Base-by-base conservation (phyloP, 805 yeast species). In the Saccharomycopsis schoenii region DNA sequence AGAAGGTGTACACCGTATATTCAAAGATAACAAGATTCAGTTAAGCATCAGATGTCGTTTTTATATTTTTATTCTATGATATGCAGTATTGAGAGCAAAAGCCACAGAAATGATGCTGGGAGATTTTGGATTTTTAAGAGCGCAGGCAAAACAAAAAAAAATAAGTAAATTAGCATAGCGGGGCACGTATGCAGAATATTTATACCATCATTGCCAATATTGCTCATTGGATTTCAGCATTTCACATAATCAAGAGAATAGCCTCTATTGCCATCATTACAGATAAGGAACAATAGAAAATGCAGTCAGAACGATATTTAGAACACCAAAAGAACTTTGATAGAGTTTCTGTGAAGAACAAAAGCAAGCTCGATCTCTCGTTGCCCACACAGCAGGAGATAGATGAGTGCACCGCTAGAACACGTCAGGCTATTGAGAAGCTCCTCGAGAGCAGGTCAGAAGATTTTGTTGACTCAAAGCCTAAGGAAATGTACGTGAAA, bases 331-430 rank as follows among this genome's bases (percentile, higher is more conserved):
- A 56, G 24, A 61, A 59, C 50, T 56, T 61, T 39, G 15, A n/a
- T n/a, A 56, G 51, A 37, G 41, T 51, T 10, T 29, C 56, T 25
- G 55, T 9, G 9, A 58, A 61, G 36, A 34, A 61, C 36, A 61
- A 58, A 19, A 25, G 21, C 25, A 55, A 29, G 19, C 25, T 62
- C n/a, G 61, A 62, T 55, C 50, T 62, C 5, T 12, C 54, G 8
- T 39, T 62, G 25, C 64, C 64, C 12, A 55, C 61, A 4, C 41
- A 52, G 29, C 36, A 21, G 4, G 64, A 62, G 40, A 57, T 62
- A 15, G 59, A 57, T 1, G 62, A 52, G 36, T 47, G 56, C 17
- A 37, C 40, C 47, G 19, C 17, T n/a, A 21, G 59, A 34, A 62
- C 64, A 21, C 47, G 52, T 34, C 39, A 47, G 1, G 62, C 62